Conservation (phyloP, 2,329 filamentous ascomycete genomes). For the Hymenoscyphus repandus region DNA sequence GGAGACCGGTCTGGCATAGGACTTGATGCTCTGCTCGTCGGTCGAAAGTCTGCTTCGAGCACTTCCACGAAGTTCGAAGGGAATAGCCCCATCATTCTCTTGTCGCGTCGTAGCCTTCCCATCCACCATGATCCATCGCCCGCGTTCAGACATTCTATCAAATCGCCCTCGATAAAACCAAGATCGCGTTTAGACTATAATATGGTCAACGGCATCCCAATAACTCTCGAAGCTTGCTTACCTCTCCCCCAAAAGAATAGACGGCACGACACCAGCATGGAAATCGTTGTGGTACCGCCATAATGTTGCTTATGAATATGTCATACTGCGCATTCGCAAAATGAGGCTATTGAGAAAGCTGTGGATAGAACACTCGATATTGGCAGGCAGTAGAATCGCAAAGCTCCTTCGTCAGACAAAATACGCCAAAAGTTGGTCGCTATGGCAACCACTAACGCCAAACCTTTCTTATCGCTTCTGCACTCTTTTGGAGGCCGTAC, state of each 20-base stretch:
- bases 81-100: slow-evolving; percentile 85
- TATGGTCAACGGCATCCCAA: slow-evolving; percentile 12
- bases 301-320: background rate
- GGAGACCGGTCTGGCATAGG: slow-evolving; percentile 35
- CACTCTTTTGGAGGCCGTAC: too few relatives aligned
- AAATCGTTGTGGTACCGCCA: slow-evolving; percentile 7
- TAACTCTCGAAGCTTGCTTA: slow-evolving; percentile 14
- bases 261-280: slow-evolving; percentile 8
- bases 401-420: background rate
- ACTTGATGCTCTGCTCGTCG: slow-evolving; percentile 58
- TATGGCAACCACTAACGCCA: too few relatives aligned
- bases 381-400: background rate
- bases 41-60: slow-evolving; percentile 78
- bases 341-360: background rate
- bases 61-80: slow-evolving; percentile 97
- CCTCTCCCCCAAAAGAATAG: slow-evolving; percentile 91
- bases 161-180: slow-evolving; percentile 93
- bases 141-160: slow-evolving; percentile 97
- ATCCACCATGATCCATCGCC: slow-evolving; percentile 99
- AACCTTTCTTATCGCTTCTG: too few relatives aligned
- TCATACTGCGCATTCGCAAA: background rate
- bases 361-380: background rate
- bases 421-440: too few relatives aligned
- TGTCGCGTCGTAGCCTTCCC: slow-evolving; percentile 82
- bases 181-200: slow-evolving; percentile 79